Base-by-base conservation (phyloP, 2,329 filamentous ascomycete species). In the Fusarium palustre region DNA sequence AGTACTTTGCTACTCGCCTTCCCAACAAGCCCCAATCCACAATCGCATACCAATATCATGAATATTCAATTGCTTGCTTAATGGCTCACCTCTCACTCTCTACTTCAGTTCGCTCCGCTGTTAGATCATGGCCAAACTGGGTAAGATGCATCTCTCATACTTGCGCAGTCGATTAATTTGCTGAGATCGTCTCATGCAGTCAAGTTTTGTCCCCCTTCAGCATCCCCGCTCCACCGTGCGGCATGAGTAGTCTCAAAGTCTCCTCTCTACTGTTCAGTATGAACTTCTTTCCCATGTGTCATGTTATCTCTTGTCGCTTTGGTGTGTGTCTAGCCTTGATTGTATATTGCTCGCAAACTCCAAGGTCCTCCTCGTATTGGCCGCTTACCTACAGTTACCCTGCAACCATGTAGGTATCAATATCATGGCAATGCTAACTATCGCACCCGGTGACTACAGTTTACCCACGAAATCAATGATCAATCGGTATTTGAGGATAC, bases 251-350 rank as follows among this genome's bases (percentile, higher is more conserved):
- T 48, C 52, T 63, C 36, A 41, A 63, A 53, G 60, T 20, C 43
- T 64, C 39, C 47, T 55, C 41, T 64, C 55, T 69, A 48, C 20
- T 62, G 28, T 30, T 60, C 42, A 31, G 46, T 54, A 24, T 28
- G 31, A 28, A 33, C 34, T 54, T 49, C 24, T 42, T 31, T 48
- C 28, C 56, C 57, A 28, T 45, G 25, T 56, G 36, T 60, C 54
- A 55, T 57, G 22, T 68, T 58, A 38, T 43, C 54, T 70, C 63
- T 48, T 36, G 33, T 64, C 52, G 56, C 47, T 31, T 70, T 58
- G 50, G 33, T 53, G 54, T 36, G 34, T 53, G 53, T 24, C 24
- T 46, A 54, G 49, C 31, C 18, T 36, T 55, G 49, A 20, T 47
- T 46, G 45, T 67, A 55, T 58, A 45, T 64, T 64, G 42, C 50